These are phyloP conservation scores for Tulasnella sp. DNA, from an alignment of 768 basidiomycete species.

Conservation along the genomic window DNA sequence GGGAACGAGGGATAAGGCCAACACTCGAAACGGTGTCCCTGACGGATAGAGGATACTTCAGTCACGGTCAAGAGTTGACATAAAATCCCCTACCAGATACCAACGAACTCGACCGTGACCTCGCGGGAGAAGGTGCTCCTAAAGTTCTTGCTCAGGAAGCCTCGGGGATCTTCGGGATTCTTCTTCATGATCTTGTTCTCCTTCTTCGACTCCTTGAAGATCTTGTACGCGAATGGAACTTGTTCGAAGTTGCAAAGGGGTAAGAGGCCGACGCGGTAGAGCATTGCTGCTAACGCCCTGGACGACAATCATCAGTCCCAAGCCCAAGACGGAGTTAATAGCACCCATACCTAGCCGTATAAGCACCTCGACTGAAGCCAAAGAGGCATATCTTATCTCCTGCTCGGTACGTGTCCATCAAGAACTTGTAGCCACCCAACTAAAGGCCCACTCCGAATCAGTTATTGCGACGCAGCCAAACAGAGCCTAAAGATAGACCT, in stretches of 20 bases:
- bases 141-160: constrained; percentile 42
- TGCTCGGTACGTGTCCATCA: constrained; percentile 26
- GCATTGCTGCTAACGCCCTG: background rate
- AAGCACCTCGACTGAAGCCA: constrained; percentile 74
- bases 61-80: background rate
- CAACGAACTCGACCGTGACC: constrained; percentile 68
- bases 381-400: constrained; percentile 74
- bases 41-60: no score
- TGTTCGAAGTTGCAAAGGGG: constrained; percentile 62
- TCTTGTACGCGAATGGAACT: constrained; percentile 63
- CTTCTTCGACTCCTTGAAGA: constrained; percentile 46
- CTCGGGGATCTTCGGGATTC: background rate
- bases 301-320: background rate
- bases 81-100: constrained; percentile 53
- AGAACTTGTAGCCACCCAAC: constrained; percentile 19
- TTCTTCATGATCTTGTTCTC: constrained; percentile 35
- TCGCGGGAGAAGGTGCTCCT: constrained; percentile 58
- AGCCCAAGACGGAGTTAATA: background rate
- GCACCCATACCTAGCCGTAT: constrained; percentile 36
- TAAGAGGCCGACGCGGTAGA: constrained; percentile 49
- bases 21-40: constrained; percentile 19
- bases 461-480: background rate
- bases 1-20: constrained; percentile 11
- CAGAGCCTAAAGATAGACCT: background rate
- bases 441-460: background rate